Percentiles rank a stretch among this genome's conserved stretches.
phyloP scores from a whole-genome alignment of 495 filamentous ascomycete species.

The Penicillium mononematosum region DNA sequence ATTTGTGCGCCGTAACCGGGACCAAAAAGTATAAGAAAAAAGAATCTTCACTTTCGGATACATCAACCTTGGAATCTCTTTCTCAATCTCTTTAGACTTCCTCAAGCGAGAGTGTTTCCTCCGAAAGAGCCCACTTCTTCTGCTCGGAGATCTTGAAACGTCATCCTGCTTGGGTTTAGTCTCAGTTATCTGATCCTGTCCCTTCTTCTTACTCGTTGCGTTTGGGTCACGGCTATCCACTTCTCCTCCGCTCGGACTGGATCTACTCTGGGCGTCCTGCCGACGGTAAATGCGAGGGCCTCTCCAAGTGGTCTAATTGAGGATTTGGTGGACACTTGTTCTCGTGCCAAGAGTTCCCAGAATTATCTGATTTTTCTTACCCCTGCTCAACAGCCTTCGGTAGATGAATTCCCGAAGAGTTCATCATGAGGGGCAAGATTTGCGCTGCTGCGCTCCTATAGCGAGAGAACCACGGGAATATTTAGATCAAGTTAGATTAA shows the following conservation, averaged over 20 bases:
- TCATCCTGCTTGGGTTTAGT: conserved; percentile 27
- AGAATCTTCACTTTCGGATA: neutral
- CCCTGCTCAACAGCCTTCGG: neutral
- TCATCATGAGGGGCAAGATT: neutral
- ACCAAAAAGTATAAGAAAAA: conserved; percentile 1
- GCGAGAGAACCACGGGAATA: neutral
- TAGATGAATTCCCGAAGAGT: neutral
- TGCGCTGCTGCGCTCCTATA: neutral
- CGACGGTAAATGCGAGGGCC: conserved; percentile 10
- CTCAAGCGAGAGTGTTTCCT: conserved; percentile 5
- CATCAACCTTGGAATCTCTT: neutral
- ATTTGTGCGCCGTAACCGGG: neutral
- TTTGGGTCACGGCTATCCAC: conserved; percentile 25
- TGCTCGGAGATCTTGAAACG: conserved; percentile 19
- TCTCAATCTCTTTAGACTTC: conserved; percentile 2
- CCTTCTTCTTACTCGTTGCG: conserved; percentile 27
- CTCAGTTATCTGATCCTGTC: conserved; percentile 32
- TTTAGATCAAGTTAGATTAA: neutral
- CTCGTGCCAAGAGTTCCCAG: conserved; percentile 11
- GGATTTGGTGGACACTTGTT: conserved; percentile 12
- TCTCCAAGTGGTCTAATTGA: conserved; percentile 4
- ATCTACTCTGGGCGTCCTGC: conserved; percentile 16
- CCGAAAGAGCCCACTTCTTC: conserved; percentile 19
- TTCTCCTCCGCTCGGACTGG: conserved; percentile 26
- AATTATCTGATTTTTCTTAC: conserved; percentile 9